A percentile compares a stretch with the other conserved stretches of the same genome.
Evolutionary conservation across 306 rosid species (phyloP).

Genomic region (Datisca glomerata): DNA sequence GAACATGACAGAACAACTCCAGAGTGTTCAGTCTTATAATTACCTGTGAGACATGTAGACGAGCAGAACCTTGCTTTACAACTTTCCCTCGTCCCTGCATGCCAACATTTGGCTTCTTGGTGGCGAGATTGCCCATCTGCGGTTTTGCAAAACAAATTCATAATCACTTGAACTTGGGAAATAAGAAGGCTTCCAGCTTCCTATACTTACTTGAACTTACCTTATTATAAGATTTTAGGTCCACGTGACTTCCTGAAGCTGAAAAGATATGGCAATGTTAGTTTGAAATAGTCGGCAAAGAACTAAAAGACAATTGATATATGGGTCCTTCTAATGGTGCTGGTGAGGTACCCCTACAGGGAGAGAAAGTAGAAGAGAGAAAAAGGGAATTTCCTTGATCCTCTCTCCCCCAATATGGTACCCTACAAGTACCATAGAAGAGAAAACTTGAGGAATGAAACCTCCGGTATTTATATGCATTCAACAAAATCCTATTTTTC

Average conservation of each 20-base stretch:
- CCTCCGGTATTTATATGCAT: no score
- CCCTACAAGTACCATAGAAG: no score
- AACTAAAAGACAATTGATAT: neutral
- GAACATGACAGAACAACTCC: neutral
- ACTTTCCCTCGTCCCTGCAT: conserved; percentile 39
- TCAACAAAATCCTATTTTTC: no score
- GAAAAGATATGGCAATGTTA: conserved; percentile 25
- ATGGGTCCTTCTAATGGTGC: neutral
- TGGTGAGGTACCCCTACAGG: no score
- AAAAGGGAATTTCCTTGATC: no score
- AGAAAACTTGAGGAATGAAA: no score
- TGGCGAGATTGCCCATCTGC: conserved; percentile 36
- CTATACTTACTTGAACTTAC: conserved; percentile 25
- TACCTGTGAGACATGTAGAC: conserved; percentile 57
- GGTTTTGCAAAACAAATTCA: conserved; percentile 12
- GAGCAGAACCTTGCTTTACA: conserved; percentile 28
- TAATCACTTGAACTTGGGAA: conserved; percentile 4
- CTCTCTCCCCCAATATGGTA: no score
- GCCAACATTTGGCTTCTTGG: conserved; percentile 38
- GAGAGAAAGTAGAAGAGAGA: no score
- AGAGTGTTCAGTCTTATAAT: conserved; percentile 1
- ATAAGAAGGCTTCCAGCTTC: conserved; percentile 6
- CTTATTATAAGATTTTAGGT: conserved; percentile 40
- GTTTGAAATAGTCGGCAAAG: neutral
- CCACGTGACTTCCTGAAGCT: conserved; percentile 41